phyloP scores from a whole-genome alignment of 805 yeast species.

The Maudiozyma bulderi region DNA sequence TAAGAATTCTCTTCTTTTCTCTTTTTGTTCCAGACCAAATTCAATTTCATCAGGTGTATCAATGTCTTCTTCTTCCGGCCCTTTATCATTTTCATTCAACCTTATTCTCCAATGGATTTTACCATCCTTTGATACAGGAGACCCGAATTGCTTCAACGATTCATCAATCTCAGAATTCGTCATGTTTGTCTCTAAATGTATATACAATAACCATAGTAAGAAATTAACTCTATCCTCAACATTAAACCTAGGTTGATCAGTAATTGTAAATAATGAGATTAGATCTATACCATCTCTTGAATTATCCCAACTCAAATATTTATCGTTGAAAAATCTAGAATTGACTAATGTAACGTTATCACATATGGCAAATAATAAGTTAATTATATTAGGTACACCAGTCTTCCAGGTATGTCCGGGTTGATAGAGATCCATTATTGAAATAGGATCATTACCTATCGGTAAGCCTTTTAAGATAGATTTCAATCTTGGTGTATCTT shows the following conservation, averaged over 20 bases:
- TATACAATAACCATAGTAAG: constrained; percentile 75
- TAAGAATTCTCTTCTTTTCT: constrained; percentile 21
- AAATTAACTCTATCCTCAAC: constrained; percentile 61
- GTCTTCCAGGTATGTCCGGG: constrained; percentile 38
- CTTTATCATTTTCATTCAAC: constrained; percentile 8
- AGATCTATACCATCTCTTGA: constrained; percentile 14
- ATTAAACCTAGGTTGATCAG: constrained; percentile 50
- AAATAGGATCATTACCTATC: constrained; percentile 21
- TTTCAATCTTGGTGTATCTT: constrained; percentile 90
- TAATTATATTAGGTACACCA: constrained; percentile 49
- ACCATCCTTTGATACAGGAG: background rate
- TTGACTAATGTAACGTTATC: constrained; percentile 49
- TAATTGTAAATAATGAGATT: constrained; percentile 61
- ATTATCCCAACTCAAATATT: constrained; percentile 14
- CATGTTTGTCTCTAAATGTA: constrained; percentile 67
- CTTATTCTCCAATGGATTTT: background rate
- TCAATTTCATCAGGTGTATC: constrained; percentile 23
- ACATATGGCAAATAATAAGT: constrained; percentile 64
- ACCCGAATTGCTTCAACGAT: constrained; percentile 16
- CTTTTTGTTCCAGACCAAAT: constrained; percentile 21
- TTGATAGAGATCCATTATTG: constrained; percentile 62
- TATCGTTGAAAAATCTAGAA: constrained; percentile 19
- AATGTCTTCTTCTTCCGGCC: constrained; percentile 12
- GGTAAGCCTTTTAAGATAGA: constrained; percentile 58
- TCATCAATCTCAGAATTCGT: constrained; percentile 37